These are phyloP conservation scores for Fusarium camptoceras DNA, from an alignment of 2,329 filamentous ascomycete genomes.

Conservation along the genomic window DNA sequence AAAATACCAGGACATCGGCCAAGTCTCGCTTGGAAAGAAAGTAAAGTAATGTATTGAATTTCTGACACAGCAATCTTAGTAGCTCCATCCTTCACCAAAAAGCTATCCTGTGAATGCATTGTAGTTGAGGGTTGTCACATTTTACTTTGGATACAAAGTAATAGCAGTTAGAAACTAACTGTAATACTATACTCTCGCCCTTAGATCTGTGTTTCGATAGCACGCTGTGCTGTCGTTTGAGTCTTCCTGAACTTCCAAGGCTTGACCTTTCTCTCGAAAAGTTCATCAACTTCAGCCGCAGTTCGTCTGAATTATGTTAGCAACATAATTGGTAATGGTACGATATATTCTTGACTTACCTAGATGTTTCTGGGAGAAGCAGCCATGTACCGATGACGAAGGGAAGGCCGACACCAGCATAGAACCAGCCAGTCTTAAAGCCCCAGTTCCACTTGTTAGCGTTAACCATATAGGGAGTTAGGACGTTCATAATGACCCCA, in stretches of 20 bases:
- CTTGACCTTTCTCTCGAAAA: conserved; percentile 44
- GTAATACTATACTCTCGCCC: no score
- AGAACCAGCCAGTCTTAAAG: conserved; percentile 50
- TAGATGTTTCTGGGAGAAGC: conserved; percentile 47
- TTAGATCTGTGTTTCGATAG: background rate
- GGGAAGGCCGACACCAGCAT: conserved; percentile 42
- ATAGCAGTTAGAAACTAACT: no score
- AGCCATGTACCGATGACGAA: conserved; percentile 47
- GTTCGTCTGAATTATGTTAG: conserved; percentile 31
- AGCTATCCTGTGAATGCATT: no score
- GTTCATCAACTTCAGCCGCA: conserved; percentile 49
- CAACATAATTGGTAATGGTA: accelerated
- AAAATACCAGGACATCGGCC: no score
- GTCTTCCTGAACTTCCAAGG: conserved; percentile 28
- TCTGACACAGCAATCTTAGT: no score
- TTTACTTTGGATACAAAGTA: no score
- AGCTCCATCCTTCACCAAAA: no score
- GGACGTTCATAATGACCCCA: conserved; percentile 25
- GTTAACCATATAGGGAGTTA: conserved; percentile 51
- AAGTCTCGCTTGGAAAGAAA: no score
- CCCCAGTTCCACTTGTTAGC: conserved; percentile 48
- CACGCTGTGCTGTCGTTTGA: background rate
- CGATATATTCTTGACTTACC: no score
- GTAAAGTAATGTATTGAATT: no score
- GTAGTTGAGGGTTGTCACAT: no score